A percentile compares a stretch with the other conserved stretches of the same genome.
Evolutionary conservation across 257 asterid species (phyloP).

Genomic region (Salvia hispanica): DNA sequence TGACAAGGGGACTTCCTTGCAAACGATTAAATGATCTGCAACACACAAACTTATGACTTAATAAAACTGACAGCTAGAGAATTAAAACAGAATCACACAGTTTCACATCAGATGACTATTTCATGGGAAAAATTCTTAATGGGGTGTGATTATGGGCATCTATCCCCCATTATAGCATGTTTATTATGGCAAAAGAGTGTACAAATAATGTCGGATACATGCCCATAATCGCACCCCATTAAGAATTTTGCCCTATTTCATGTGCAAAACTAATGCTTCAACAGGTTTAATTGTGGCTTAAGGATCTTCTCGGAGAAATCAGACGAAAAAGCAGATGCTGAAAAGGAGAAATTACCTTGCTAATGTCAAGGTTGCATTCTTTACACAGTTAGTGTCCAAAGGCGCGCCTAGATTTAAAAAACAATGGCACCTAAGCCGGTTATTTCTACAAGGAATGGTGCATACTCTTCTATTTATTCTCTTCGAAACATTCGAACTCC

Average conservation of each 20-base stretch:
- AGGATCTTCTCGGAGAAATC: background rate
- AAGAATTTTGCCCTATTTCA: conserved; percentile 3
- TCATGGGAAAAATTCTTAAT: background rate
- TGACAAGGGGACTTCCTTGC: conserved; percentile 57
- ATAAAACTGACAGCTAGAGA: conserved; percentile 20
- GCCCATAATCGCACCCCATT: too few species aligned
- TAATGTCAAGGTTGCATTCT: conserved; percentile 58
- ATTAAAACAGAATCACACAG: conserved; percentile 9
- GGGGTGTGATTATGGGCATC: too few species aligned
- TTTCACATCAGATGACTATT: conserved; percentile 10
- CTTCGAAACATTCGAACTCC: conserved; percentile 58
- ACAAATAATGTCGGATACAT: too few species aligned
- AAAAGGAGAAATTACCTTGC: conserved; percentile 55
- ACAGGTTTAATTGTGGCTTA: background rate
- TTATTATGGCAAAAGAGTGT: too few species aligned
- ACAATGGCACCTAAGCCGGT: conserved; percentile 63
- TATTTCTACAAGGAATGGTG: conserved; percentile 45
- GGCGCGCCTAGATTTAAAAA: conserved; percentile 56
- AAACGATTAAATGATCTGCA: conserved; percentile 65
- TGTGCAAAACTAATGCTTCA: conserved; percentile 9
- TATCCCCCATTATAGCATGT: too few species aligned
- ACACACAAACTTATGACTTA: conserved; percentile 29
- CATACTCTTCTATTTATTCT: conserved; percentile 44
- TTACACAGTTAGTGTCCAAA: conserved; percentile 48
- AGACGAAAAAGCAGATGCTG: background rate